phyloP scores from a whole-genome alignment of 1,139 yeast genomes.

The Saccharomycopsis crataegensis region DNA sequence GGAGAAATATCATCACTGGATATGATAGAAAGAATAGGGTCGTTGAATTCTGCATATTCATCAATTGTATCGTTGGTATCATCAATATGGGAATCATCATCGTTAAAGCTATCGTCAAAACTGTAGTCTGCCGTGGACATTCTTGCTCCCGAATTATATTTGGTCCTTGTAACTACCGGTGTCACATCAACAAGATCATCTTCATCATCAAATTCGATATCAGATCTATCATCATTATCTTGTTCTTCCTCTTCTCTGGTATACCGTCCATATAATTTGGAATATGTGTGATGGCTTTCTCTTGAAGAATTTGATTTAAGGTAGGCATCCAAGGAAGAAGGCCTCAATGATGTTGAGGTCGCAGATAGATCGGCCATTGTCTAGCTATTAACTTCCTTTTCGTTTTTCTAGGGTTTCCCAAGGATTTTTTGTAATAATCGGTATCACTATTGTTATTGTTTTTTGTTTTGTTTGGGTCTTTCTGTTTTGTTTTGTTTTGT shows the following conservation, averaged over 20 bases:
- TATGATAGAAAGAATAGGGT: slow-evolving; percentile 16
- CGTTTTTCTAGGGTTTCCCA: too few species aligned
- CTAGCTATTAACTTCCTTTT: too few species aligned
- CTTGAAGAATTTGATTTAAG: neutral
- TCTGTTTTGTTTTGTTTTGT: neutral
- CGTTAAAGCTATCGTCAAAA: neutral
- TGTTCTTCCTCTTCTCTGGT: neutral
- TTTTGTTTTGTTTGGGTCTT: too few species aligned
- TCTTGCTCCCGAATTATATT: neutral
- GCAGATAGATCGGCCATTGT: slow-evolving; percentile 5
- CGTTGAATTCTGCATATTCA: slow-evolving; percentile 12
- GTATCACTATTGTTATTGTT: neutral
- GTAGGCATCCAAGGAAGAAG: neutral
- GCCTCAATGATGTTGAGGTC: slow-evolving; percentile 5
- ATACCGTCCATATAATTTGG: neutral
- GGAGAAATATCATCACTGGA: slow-evolving; percentile 12
- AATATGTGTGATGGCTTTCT: neutral
- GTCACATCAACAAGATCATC: neutral
- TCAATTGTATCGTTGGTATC: neutral
- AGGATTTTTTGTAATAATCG: too few species aligned
- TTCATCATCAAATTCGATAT: neutral
- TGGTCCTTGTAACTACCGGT: neutral
- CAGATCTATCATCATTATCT: neutral
- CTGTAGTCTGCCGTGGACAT: neutral
- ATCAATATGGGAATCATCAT: slow-evolving; percentile 1